Base-by-base conservation (phyloP, 257 asterid species). In the Solanum chmielewskii region DNA sequence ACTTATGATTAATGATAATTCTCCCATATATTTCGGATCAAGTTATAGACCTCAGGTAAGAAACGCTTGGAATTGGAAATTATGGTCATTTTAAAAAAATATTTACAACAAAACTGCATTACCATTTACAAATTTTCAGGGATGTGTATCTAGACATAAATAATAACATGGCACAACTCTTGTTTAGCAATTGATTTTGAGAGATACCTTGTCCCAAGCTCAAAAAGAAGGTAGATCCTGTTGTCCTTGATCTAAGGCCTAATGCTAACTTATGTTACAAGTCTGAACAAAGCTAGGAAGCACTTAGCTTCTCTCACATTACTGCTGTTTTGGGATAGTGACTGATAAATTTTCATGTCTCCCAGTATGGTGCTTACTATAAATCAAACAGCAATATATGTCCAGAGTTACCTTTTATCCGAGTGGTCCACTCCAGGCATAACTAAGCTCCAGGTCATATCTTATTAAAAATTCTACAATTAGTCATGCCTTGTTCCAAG, bases 1-100 rank as follows among this genome's bases (percentile, higher is more conserved):
- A 2, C 25, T 42, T 3, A 76, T 76, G 37, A 42, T n/a, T 76
- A 76, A 44, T 13, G 37, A 42, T n/a, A 42, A 42, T 76, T 14
- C 31, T 42, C 62, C 39, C 64, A 27, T 3, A 92, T 89, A 25
- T 94, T 95, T 83, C 94, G 92, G 87, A 88, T 94, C 83, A 85
- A 92, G 86, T 85, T 95, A 47, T 76, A 77, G 62, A 44, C 39
- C 59, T 23, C 8, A 75, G 35, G 56, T 39, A 74, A 74, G 82
- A 74, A 42, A 37, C 83, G n/a, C 37, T 42, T 42, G 83, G 59
- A 76, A 42, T n/a, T 42, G 60, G 60, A 13, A 76, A 76, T n/a
- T n/a, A 42, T 25, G 60, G 83, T 13, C 59, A 75, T 75, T 21
- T 6, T 0, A 23, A 3, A 15, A 39, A 23, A 52, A 52, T 16